Evolutionary conservation across 2,329 filamentous ascomycete genomes (phyloP).

Genomic region (Stagonosporopsis cucurbitacearum): DNA sequence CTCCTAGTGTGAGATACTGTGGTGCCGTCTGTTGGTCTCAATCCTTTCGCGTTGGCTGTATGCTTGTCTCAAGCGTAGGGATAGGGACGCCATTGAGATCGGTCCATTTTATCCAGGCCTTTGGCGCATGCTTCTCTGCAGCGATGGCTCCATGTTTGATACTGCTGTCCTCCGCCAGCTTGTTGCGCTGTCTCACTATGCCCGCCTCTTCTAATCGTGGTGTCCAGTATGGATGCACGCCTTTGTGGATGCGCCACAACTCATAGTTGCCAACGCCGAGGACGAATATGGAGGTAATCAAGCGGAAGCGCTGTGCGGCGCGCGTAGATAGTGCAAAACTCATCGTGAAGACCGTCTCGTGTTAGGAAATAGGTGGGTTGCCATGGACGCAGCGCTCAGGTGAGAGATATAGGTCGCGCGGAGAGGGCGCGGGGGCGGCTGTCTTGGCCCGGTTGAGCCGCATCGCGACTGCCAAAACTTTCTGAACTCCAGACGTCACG

Average conservation of each 20-base stretch:
- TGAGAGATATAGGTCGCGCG: slow-evolving; percentile 5
- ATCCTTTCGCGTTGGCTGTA: slow-evolving; percentile 24
- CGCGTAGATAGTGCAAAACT: slow-evolving; percentile 15
- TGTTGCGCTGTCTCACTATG: slow-evolving; percentile 18
- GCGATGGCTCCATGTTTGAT: slow-evolving; percentile 3
- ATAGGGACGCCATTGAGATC: slow-evolving; percentile 40
- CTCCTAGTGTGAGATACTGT: neutral
- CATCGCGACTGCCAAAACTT: slow-evolving; percentile 12
- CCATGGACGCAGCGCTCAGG: slow-evolving; percentile 2
- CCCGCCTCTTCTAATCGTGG: slow-evolving; percentile 31
- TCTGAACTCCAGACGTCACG: slow-evolving; percentile 1
- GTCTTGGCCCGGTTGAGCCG: neutral
- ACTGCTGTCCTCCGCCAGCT: slow-evolving; percentile 10
- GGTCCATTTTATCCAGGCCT: slow-evolving; percentile 31
- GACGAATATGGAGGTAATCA: slow-evolving; percentile 24
- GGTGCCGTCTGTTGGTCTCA: neutral
- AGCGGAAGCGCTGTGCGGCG: slow-evolving; percentile 12
- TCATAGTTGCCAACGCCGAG: slow-evolving; percentile 35
- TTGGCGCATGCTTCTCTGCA: slow-evolving; percentile 11
- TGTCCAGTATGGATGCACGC: slow-evolving; percentile 38
- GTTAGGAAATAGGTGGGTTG: neutral
- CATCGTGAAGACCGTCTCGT: slow-evolving; percentile 15
- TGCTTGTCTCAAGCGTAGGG: slow-evolving; percentile 29
- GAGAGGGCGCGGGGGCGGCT: slow-evolving; percentile 21
- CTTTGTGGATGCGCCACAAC: slow-evolving; percentile 34